Base-by-base conservation (phyloP, 306 rosid genomes). In the Prunus fruticosa region DNA sequence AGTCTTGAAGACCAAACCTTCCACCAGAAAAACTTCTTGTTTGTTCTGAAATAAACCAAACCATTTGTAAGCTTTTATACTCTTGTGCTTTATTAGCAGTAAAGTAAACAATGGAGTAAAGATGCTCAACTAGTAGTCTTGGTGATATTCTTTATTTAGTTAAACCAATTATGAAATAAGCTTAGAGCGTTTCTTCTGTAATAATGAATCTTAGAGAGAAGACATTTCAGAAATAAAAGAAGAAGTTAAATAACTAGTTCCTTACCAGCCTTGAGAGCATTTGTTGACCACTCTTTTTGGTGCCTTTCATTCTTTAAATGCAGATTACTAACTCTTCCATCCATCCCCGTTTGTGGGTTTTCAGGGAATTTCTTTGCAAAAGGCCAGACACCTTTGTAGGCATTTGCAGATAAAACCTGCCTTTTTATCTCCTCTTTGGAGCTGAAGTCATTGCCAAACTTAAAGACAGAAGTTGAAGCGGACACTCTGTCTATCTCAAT, bases 241-340 rank as follows among this genome's bases (percentile, higher is more conserved):
- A 43, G 58, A 50, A 28, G 54, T 3, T 16, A 41, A 15, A 70
- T 7, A 69, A 5, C 49, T 3, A 45, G 41, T 43, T 52, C 7
- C 52, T 69, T 75, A 83, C 86, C 86, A n/a, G 50, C 72, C 22
- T 76, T 47, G 27, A 41, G 57, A 41, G 68, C 41, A 65, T 49
- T 38, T 38, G 68, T 30, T 53, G 75, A 50, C 74, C 71, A 49
- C n/a, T 45, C 77, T 25, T 63, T 68, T 38, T 64, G 60, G 61
- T 50, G 53, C 28, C 13, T 15, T 45, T 66, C 72, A 12, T 45
- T 67, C 51, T 43, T 80, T 32, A 14, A 18, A 53, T 32, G 70
- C 74, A 71, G 52, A 58, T 11, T 19, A 70, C 6, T 46, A 63
- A 64, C 49, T 61, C 57, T 69, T 71, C 74, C 56, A 50, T 28